Conservation (phyloP, 257 asterid species). For the Nyctanthes arbortristis region DNA sequence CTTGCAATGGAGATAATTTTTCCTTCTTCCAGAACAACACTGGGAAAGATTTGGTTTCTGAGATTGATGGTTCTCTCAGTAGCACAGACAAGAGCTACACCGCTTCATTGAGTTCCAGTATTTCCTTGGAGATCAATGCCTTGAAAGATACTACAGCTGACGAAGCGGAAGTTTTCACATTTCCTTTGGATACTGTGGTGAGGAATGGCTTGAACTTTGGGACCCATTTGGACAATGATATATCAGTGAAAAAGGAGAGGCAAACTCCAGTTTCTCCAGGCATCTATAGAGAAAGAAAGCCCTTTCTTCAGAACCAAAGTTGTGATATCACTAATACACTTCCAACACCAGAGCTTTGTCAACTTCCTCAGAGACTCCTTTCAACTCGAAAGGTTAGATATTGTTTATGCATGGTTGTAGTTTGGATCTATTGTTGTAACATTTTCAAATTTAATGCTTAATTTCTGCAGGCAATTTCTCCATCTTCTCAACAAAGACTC, state of each 20-base stretch:
- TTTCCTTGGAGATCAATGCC: constrained; percentile 30
- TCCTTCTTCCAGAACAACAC: constrained; percentile 24
- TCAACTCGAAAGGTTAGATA: constrained; percentile 66
- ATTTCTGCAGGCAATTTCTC: constrained; percentile 67
- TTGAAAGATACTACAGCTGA: constrained; percentile 28
- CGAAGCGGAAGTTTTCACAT: constrained; percentile 33
- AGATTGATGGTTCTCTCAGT: constrained; percentile 30
- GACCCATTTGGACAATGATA: constrained; percentile 33
- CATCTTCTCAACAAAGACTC: constrained; percentile 65
- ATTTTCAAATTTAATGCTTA: constrained; percentile 19
- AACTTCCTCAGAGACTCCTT: constrained; percentile 71
- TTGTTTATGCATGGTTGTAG: constrained; percentile 25
- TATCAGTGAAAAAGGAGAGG: constrained; percentile 29
- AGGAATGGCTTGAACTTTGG: constrained; percentile 27
- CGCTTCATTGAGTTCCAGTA: constrained; percentile 20
- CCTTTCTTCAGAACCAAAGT: constrained; percentile 30
- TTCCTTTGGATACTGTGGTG: constrained; percentile 21
- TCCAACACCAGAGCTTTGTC: constrained; percentile 38
- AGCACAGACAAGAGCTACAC: constrained; percentile 27
- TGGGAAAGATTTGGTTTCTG: constrained; percentile 28
- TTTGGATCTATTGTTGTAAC: constrained; percentile 17
- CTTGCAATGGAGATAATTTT: constrained; percentile 30
- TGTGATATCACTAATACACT: constrained; percentile 29
- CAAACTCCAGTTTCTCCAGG: constrained; percentile 30
- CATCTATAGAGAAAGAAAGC: constrained; percentile 33